Evolutionary conservation across 352 stramenopile species (phyloP), one percentile per base, ranked within the genome.

Genomic region (Phytopythium boreale): DNA sequence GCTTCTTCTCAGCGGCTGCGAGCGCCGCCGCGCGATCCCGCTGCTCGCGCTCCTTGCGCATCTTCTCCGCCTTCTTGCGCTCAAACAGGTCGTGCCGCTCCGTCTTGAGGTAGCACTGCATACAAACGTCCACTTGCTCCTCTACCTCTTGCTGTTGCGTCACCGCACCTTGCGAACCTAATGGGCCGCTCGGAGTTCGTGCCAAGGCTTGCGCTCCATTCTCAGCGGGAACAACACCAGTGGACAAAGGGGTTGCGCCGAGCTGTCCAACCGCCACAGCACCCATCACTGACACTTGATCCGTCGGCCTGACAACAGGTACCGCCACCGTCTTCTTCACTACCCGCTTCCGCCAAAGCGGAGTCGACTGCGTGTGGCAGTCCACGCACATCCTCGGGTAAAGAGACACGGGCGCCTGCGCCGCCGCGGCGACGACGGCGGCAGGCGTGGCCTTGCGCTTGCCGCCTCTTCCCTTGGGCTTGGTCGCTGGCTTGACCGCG

Each of bases 51-150:
- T 74, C 63, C n/a, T 64, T 49, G 37, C 67, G 62, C 17, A 65
- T 72, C 31, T 77, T 84, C 31, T 88, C 79, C 0, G 67, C 43
- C 22, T 66, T 64, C 58, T 90, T 92, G 51, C 76, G 74, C 24
- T 79, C 71, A 51, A 93, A 89, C 44, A 93, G 52, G 44, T 93
- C 82, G 27, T 67, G 56, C 39, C 82, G 69, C 68, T 93, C 71
- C 39, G 86, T 76, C 70, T 88, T 90, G 29, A 93, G 47, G 62
- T 76, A 95, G 70, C 87, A 95, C 43, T 63, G 44, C 31, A 93
- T 55, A 55, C 87, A 95, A 34, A 92, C 52, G 58, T 92, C 82
- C 24, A 80, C 74, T 24, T 72, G 50, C 8, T 63, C 52, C 2
- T 77, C 59, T 36, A 66, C 43, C 58, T 63, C 37, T 26, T 61